Evolutionary conservation across 768 basidiomycete species (phyloP), one percentile per base, ranked within the genome.

Genomic region (Tulasnella sp.): DNA sequence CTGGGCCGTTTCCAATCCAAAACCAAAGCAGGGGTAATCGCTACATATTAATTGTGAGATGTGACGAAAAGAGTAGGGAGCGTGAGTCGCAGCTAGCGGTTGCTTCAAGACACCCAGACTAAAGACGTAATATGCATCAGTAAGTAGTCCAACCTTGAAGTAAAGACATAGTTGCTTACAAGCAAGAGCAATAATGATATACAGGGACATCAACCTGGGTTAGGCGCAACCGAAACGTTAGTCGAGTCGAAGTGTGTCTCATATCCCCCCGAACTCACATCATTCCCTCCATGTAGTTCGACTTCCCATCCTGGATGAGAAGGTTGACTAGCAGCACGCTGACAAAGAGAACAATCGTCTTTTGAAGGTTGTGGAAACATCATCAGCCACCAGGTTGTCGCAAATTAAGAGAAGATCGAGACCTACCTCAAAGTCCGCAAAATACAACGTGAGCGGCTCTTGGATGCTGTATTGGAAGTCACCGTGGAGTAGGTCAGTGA

Each of bases 271-370:
- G 23, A 26, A 62, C 68, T 44, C 55, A 73, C 88, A 93, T 86
- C 44, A 90, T 69, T 32, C 93, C 93, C 73, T 94, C 92, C 84
- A 95, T 87, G 68, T 90, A 93, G 67, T 94, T 93, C 15, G 86
- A 85, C 66, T 84, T 85, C 47, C 91, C 91, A 63, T 89, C 86
- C 61, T 71, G 70, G 63, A 90, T 78, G 9, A 94, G 77, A 5
- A 90, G 80, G 72, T 91, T 91, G 63, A 90, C 88, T 27, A 96
- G 81, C 56, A 95, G 71, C 24, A 95, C 88, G 2, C 91, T 89
- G 13, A 88, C 85, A 70, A 94, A 94, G 60, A 95, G 77, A 27
- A 80, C 73, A 61, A 93, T 81, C 4, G 93, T 96, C 82, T 86
- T 67, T 3, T 66, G 21, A 29, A 19, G 52, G 24, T 48, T 34